These are phyloP conservation scores for Eremomyces bilateralis DNA, from an alignment of 495 filamentous ascomycete genomes.

Conservation along the genomic window DNA sequence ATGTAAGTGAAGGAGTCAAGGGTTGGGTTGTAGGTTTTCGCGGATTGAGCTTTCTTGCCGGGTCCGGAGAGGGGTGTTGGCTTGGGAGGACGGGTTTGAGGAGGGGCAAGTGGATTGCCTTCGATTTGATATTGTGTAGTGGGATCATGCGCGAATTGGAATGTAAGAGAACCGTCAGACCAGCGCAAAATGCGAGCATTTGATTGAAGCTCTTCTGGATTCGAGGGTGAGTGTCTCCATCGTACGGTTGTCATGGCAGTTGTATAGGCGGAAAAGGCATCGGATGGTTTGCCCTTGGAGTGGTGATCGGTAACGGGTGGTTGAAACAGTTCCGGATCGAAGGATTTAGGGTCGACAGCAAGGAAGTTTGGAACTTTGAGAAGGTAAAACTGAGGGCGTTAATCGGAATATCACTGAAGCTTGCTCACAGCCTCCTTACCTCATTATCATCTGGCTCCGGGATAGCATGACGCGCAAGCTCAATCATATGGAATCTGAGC, in stretches of 20 bases:
- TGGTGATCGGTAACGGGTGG: conserved; percentile 35
- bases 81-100: conserved; percentile 23
- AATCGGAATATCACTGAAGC: too few relatives aligned
- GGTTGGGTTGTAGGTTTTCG: conserved; percentile 33
- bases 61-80: conserved; percentile 25
- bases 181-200: conserved; percentile 60
- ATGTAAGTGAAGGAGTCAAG: conserved; percentile 70
- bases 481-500: conserved; percentile 6
- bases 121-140: conserved; percentile 60
- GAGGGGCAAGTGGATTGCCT: conserved; percentile 53
- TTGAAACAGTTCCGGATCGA: conserved; percentile 49
- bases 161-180: conserved; percentile 68
- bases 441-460: conserved; percentile 45
- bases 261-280: conserved; percentile 33
- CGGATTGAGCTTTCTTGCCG: neutral
- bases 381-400: conserved; percentile 39
- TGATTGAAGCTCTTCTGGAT: conserved; percentile 38
- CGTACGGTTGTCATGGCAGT: conserved; percentile 46
- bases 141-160: conserved; percentile 51
- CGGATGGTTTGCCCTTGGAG: conserved; percentile 17
- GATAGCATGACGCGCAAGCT: conserved; percentile 29
- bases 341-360: conserved; percentile 50
- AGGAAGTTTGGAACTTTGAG: conserved; percentile 65
- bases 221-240: conserved; percentile 44
- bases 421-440: conserved; percentile 8